A percentile compares a stretch with the other conserved stretches of the same genome.
phyloP scores from a whole-genome alignment of 2,329 filamentous ascomycete genomes.

The Leptographium flavum region DNA sequence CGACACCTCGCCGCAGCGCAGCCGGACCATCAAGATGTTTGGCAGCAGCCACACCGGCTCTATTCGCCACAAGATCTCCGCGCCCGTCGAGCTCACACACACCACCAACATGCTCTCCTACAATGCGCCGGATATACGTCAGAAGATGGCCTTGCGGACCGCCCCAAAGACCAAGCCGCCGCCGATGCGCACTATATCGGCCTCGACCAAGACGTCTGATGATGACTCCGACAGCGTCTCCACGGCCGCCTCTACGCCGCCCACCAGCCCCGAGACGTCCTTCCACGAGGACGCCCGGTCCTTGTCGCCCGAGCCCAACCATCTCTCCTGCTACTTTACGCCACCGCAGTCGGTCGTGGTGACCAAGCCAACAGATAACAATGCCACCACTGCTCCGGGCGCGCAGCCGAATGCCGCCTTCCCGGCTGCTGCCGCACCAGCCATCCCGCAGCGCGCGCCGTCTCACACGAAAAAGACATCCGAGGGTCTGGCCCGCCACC shows the following conservation, averaged over 20 bases:
- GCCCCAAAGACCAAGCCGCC: constrained; percentile 23
- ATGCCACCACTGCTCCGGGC: constrained; percentile 16
- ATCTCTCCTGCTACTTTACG: constrained; percentile 52
- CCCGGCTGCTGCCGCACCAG: constrained; percentile 34
- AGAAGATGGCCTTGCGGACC: too few species aligned
- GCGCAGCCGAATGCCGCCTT: constrained; percentile 1
- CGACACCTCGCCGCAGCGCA: constrained; percentile 28
- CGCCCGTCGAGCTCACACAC: constrained; percentile 72
- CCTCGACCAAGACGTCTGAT: constrained; percentile 43
- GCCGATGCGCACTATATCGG: constrained; percentile 35
- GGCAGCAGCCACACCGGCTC: constrained; percentile 27
- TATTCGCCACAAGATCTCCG: constrained; percentile 66
- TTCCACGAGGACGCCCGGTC: constrained; percentile 30
- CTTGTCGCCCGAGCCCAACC: constrained; percentile 47
- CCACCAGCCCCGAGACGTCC: constrained; percentile 53
- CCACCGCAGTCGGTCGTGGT: constrained; percentile 24
- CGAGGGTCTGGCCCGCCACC: constrained; percentile 46
- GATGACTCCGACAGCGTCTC: constrained; percentile 58
- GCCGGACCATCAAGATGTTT: constrained; percentile 30
- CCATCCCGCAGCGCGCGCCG: constrained; percentile 62
- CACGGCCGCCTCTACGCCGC: constrained; percentile 40
- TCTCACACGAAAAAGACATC: constrained; percentile 80
- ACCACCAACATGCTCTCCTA: constrained; percentile 95
- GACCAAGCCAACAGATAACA: constrained; percentile 22
- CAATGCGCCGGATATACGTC: constrained; percentile 72